Conservation (phyloP, 2,329 filamentous ascomycete species). For the Paraphoma sp. region DNA sequence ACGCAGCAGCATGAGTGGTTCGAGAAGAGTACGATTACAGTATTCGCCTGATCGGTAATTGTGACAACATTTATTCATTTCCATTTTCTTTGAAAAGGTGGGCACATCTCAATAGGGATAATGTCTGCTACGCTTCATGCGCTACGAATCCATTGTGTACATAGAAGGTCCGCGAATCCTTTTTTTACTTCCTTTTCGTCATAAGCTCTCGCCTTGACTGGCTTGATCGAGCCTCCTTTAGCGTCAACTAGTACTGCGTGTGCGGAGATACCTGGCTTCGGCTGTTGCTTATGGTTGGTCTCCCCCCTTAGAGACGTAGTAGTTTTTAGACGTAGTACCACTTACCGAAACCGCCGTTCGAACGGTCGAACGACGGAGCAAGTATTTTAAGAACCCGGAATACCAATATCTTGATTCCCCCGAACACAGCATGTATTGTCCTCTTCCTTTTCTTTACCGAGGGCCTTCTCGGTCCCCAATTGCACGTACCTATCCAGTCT, state of each 20-base stretch:
- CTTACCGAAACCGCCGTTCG: too few relatives aligned
- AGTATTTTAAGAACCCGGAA: too few relatives aligned
- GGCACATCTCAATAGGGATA: not conserved
- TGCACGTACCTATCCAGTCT: too few relatives aligned
- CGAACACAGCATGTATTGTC: too few relatives aligned
- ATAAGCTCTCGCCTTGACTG: conserved; percentile 20
- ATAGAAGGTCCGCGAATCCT: not conserved
- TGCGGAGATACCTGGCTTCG: conserved; percentile 11
- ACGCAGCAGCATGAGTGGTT: conserved; percentile 45
- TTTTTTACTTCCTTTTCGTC: conserved; percentile 9
- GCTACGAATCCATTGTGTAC: conserved; percentile 13
- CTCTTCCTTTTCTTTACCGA: too few relatives aligned
- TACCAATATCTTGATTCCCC: too few relatives aligned
- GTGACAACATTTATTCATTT: not conserved
- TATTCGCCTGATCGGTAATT: conserved; percentile 26
- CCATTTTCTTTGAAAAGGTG: not conserved
- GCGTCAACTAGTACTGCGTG: conserved; percentile 9
- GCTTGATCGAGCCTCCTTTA: conserved; percentile 22
- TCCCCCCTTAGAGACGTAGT: not conserved
- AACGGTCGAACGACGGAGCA: too few relatives aligned
- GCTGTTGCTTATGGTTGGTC: conserved; percentile 6
- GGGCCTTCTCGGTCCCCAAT: too few relatives aligned
- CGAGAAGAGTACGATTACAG: conserved; percentile 37
- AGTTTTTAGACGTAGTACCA: too few relatives aligned
- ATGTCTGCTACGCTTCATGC: conserved; percentile 6